Evolutionary conservation across 192 early-diverging fungal genomes (phyloP).

Genomic region (Coemansia sp.): DNA sequence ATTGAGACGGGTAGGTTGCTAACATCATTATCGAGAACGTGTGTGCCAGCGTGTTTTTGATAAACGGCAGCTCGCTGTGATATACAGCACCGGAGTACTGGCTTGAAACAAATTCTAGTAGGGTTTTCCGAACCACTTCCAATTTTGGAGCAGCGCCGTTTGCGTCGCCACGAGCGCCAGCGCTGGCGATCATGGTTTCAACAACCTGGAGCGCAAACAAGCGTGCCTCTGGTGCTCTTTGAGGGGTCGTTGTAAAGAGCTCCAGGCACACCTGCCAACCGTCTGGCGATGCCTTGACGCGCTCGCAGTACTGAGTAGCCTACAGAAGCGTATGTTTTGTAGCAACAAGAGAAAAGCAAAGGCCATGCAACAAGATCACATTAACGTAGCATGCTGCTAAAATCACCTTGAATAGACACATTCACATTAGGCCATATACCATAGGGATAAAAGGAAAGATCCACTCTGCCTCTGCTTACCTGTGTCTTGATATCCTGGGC

Average conservation of each 20-base stretch:
- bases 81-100: constrained; percentile 38
- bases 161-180: constrained; percentile 29
- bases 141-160: constrained; percentile 43
- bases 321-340: constrained; percentile 19
- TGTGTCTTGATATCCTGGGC: constrained; percentile 69
- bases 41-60: constrained; percentile 84
- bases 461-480: constrained; percentile 50
- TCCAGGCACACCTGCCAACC: constrained; percentile 86
- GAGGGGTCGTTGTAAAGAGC: constrained; percentile 74
- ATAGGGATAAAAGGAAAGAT: not conserved
- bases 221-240: constrained; percentile 74
- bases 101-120: constrained; percentile 46
- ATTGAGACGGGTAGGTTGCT: constrained; percentile 79
- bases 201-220: constrained; percentile 83
- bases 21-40: constrained; percentile 77
- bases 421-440: not conserved
- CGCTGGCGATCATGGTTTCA: constrained; percentile 55
- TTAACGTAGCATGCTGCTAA: not conserved
- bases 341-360: not conserved
- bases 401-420: not conserved
- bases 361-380: not conserved
- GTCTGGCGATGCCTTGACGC: constrained; percentile 70
- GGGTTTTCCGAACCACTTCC: constrained; percentile 16
- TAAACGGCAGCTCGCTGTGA: constrained; percentile 50
- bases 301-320: constrained; percentile 82